Conservation (phyloP, 192 early-diverging fungal genomes). For the Umbelopsis isabellina region DNA sequence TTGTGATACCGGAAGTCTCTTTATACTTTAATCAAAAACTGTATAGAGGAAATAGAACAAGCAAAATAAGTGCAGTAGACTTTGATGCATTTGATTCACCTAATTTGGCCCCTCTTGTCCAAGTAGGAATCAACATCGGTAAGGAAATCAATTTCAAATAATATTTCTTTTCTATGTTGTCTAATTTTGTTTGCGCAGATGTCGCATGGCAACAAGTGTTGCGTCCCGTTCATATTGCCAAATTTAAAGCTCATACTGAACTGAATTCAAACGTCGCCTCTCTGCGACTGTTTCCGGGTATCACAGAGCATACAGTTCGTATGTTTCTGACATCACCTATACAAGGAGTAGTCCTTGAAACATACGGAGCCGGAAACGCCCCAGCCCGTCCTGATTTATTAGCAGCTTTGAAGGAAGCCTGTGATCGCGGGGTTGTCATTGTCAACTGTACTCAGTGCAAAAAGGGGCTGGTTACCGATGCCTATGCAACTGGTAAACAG, state of each 20-base stretch:
- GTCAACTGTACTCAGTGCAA: conserved; percentile 95
- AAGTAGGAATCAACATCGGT: conserved; percentile 97
- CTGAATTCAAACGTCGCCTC: conserved; percentile 89
- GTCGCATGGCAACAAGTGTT: conserved; percentile 90
- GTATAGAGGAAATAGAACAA: conserved; percentile 87
- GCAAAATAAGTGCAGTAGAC: conserved; percentile 78
- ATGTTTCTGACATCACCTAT: conserved; percentile 87
- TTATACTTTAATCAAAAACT: conserved; percentile 95
- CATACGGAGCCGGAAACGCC: conserved; percentile 96
- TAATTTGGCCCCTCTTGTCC: conserved; percentile 86
- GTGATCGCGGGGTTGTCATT: conserved; percentile 92
- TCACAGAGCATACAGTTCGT: conserved; percentile 83
- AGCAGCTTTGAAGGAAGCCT: conserved; percentile 81
- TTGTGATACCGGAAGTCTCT: conserved; percentile 94
- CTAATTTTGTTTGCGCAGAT: conserved; percentile 47
- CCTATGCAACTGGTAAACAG: conserved; percentile 89
- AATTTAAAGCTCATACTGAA: conserved; percentile 83
- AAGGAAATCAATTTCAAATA: not conserved
- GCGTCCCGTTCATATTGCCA: conserved; percentile 81
- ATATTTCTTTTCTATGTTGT: not conserved
- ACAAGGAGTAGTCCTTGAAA: conserved; percentile 91
- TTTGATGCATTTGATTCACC: conserved; percentile 88
- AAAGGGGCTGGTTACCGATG: conserved; percentile 85
- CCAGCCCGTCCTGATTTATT: conserved; percentile 88
- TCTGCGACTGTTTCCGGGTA: conserved; percentile 92